These are phyloP conservation scores for Tilletia caries DNA, from an alignment of 1,284 basidiomycete species.

Conservation along the genomic window DNA sequence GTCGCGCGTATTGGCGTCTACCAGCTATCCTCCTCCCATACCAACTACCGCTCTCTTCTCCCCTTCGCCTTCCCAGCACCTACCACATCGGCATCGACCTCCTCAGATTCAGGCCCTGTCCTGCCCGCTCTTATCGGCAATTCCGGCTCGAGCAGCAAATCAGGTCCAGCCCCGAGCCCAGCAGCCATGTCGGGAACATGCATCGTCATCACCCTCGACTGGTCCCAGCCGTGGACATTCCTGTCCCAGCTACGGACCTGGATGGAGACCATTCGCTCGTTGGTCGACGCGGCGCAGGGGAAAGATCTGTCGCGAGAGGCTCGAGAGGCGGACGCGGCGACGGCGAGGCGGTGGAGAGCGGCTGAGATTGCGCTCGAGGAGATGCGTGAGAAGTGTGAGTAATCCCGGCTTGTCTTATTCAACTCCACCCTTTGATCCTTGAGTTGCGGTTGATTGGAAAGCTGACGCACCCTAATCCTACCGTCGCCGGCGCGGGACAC, in stretches of 20 bases:
- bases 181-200: background rate
- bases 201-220: constrained; percentile 85
- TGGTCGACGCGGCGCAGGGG: constrained; percentile 61
- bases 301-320: constrained; percentile 60
- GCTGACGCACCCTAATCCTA: background rate
- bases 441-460: background rate
- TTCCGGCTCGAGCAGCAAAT: background rate
- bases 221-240: constrained; percentile 89
- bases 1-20: constrained; percentile 68
- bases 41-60: constrained; percentile 71
- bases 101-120: constrained; percentile 22
- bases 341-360: constrained; percentile 62
- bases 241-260: constrained; percentile 80
- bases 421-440: background rate
- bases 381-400: constrained; percentile 74
- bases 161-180: background rate
- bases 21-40: constrained; percentile 75
- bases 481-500: too few species aligned
- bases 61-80: constrained; percentile 75
- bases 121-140: constrained; percentile 7
- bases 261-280: constrained; percentile 59
- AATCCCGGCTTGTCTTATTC: background rate
- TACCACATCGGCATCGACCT: constrained; percentile 26
- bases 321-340: constrained; percentile 50
- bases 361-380: constrained; percentile 57